Percentiles rank a stretch among this genome's conserved stretches.
Evolutionary conservation across 345 rosid genomes (phyloP).

Genomic region (Euphorbia pulcherrima): DNA sequence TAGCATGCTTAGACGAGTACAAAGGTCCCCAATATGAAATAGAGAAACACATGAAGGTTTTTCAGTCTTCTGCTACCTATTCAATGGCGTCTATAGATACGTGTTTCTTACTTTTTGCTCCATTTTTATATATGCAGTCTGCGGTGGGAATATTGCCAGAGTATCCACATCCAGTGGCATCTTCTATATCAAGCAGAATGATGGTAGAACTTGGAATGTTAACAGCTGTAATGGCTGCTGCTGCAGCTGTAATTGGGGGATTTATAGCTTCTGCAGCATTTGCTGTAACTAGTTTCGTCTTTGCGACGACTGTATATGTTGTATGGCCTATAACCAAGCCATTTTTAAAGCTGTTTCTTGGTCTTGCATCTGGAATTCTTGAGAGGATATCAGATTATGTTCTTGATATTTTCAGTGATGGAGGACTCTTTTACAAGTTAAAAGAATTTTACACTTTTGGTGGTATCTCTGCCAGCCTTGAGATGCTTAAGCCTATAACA

Average conservation of each 20-base stretch:
- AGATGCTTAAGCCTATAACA: slow-evolving; percentile 69
- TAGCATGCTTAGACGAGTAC: slow-evolving; percentile 58
- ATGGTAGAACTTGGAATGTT: slow-evolving; percentile 94
- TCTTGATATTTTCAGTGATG: slow-evolving; percentile 56
- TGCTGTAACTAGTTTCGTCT: slow-evolving; percentile 78
- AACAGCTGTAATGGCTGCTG: slow-evolving; percentile 77
- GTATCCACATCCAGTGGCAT: slow-evolving; percentile 78
- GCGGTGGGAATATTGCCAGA: slow-evolving; percentile 70
- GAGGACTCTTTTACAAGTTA: slow-evolving; percentile 61
- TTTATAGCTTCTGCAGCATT: slow-evolving; percentile 81
- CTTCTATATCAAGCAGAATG: slow-evolving; percentile 91
- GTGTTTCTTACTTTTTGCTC: slow-evolving; percentile 13
- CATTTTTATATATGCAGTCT: slow-evolving; percentile 44
- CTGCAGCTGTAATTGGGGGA: slow-evolving; percentile 81
- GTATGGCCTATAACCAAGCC: slow-evolving; percentile 78
- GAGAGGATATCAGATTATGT: slow-evolving; percentile 65
- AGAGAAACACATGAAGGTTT: slow-evolving; percentile 70
- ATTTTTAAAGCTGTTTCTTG: slow-evolving; percentile 57
- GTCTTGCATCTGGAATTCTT: slow-evolving; percentile 45
- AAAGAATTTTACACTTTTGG: slow-evolving; percentile 67
- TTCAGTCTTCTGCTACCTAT: slow-evolving; percentile 26
- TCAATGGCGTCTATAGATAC: neutral
- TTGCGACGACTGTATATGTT: slow-evolving; percentile 64
- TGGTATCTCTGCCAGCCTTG: slow-evolving; percentile 72
- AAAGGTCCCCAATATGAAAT: slow-evolving; percentile 66